Percentiles rank a stretch among this genome's conserved stretches.
phyloP scores from a whole-genome alignment of 345 rosid species.

The Laguncularia racemosa region DNA sequence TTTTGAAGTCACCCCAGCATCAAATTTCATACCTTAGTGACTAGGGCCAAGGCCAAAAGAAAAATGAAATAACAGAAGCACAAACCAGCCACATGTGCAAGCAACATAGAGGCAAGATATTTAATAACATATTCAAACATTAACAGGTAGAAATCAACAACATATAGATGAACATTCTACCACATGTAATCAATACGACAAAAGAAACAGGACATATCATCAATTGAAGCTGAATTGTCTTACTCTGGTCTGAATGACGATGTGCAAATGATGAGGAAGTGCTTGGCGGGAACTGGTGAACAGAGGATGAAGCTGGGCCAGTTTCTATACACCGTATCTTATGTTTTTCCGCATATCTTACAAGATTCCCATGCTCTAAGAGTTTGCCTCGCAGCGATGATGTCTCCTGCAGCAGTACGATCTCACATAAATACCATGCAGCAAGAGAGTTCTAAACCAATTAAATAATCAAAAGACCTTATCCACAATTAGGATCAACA shows the following conservation, averaged over 20 bases:
- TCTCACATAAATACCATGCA: neutral
- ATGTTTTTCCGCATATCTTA: slow-evolving; percentile 61
- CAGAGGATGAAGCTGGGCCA: slow-evolving; percentile 43
- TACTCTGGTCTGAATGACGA: slow-evolving; percentile 43
- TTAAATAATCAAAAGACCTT: neutral
- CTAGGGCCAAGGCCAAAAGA: too few relatives aligned
- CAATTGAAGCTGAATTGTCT: slow-evolving; percentile 18
- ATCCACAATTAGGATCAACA: too few relatives aligned
- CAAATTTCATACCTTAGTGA: too few relatives aligned
- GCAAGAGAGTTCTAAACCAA: neutral
- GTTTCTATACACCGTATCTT: slow-evolving; percentile 52
- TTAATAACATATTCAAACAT: too few relatives aligned
- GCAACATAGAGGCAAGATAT: too few relatives aligned
- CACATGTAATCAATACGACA: too few relatives aligned
- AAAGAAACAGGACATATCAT: slow-evolving; percentile 1
- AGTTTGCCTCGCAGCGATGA: slow-evolving; percentile 57
- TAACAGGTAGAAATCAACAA: too few relatives aligned
- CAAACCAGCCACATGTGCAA: too few relatives aligned
- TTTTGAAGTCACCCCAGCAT: too few relatives aligned
- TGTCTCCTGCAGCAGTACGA: slow-evolving; percentile 37
- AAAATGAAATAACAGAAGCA: too few relatives aligned
- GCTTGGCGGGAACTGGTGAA: slow-evolving; percentile 32
- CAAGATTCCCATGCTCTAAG: slow-evolving; percentile 50
- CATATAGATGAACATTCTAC: too few relatives aligned
- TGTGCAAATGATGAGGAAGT: slow-evolving; percentile 50